Evolutionary conservation across 129 eudicot species (phyloP), one percentile per base, ranked within the genome.

Genomic region (Daucus carota): DNA sequence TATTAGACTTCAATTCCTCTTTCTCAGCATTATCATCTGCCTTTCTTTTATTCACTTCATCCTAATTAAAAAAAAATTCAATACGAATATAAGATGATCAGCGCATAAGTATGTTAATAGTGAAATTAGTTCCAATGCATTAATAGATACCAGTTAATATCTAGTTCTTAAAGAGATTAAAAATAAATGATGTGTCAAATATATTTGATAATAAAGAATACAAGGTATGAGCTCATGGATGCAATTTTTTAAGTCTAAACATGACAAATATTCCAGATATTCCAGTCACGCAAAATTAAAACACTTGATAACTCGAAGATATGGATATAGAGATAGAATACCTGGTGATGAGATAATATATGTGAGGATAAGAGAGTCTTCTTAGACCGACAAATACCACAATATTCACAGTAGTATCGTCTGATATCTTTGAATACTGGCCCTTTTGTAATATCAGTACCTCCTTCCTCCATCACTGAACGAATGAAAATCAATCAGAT

Each of bases 361-460:
- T 93, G 98, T 72, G 88, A 73, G 32, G 79, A 70, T 44, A 93
- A 79, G 29, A 93, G 77, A 12, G 96, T 24, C 74, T 90, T 90
- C 77, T 90, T 93, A 26, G 97, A 93, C 16, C 98, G 88, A 77
- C 84, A 81, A 31, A 88, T 88, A 9, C 98, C 98, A 72, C 98
- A 93, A 67, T 76, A 88, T 15, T 85, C 86, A 79, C 98, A 93
- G 71, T 80, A 76, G 66, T 93, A 90, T 46, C 97, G 80, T 26
- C 98, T 78, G 5, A 88, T 85, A 52, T 93, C 98, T 73, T 80
- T 85, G 52, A 88, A 93, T 3, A 87, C 86, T 34, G 85, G 86
- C 5, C 78, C 31, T n/a, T 54, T 24, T 54, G 24, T 70, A 10
- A 10, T 10, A 38, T 43, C 74, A 71, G 13, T 13, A 42, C 22